These are phyloP conservation scores for Geranium incanum DNA, from an alignment of 441 rosid genomes.

Conservation along the genomic window DNA sequence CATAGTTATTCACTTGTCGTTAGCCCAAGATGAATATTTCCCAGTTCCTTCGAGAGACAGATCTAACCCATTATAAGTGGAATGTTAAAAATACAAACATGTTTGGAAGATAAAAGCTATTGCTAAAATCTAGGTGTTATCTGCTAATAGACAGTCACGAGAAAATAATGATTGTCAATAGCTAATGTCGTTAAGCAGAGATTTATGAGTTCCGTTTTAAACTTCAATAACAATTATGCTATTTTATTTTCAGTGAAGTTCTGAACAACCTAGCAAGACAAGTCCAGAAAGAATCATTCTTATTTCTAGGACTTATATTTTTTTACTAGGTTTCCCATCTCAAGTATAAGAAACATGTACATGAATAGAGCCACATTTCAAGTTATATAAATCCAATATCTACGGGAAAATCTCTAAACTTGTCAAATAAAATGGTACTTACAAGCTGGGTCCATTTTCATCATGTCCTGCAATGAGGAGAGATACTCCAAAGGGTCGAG, in stretches of 20 bases:
- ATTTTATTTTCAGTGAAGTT: neutral
- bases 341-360: neutral
- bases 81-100: neutral
- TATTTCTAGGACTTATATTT: neutral
- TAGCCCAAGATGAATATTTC: neutral
- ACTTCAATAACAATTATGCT: neutral
- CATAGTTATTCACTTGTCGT: neutral
- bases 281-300: neutral
- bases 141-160: too few relatives aligned
- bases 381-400: neutral
- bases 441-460: conserved; percentile 96
- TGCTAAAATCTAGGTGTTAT: too few relatives aligned
- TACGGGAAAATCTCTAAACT: neutral
- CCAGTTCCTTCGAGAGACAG: neutral
- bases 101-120: neutral
- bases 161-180: too few relatives aligned
- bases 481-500: conserved; percentile 96
- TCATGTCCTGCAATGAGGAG: conserved; percentile 98
- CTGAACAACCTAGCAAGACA: neutral
- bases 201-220: too few relatives aligned
- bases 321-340: neutral
- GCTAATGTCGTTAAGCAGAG: too few relatives aligned
- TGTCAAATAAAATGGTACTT: conserved; percentile 25
- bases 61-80: neutral
- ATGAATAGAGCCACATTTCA: neutral